Evolutionary conservation across 257 asterid genomes (phyloP).

Genomic region (Nicotiana paniculata): DNA sequence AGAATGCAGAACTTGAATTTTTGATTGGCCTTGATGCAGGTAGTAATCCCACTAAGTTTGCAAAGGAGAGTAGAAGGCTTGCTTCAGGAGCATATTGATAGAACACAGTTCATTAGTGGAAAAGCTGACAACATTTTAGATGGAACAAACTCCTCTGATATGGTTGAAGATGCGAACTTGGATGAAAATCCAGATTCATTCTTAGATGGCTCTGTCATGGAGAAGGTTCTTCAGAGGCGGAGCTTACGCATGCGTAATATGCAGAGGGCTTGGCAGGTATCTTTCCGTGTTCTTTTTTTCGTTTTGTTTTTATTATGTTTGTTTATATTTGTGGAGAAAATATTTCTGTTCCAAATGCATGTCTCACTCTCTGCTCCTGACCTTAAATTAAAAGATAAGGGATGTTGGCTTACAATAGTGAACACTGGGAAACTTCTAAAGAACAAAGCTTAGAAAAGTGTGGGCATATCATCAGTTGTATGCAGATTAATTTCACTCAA

Average conservation of each 20-base stretch:
- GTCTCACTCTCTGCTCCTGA: background rate
- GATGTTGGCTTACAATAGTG: background rate
- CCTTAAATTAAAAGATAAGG: background rate
- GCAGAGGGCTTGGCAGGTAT: constrained; percentile 98
- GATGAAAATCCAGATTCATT: constrained; percentile 55
- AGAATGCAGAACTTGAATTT: constrained; percentile 4
- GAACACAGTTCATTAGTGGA: constrained; percentile 45
- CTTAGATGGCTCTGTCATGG: constrained; percentile 91
- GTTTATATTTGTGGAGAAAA: background rate
- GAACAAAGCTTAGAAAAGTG: background rate
- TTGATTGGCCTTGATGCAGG: constrained; percentile 43
- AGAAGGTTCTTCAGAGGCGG: constrained; percentile 90
- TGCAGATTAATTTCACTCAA: too few relatives aligned
- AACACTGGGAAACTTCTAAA: background rate
- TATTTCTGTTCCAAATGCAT: background rate
- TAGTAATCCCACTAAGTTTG: constrained; percentile 86
- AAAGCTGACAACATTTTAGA: constrained; percentile 23
- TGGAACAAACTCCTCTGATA: constrained; percentile 26
- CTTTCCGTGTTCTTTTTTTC: background rate
- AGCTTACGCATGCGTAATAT: constrained; percentile 93
- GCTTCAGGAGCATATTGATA: constrained; percentile 96
- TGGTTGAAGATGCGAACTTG: constrained; percentile 34
- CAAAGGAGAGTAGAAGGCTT: constrained; percentile 95
- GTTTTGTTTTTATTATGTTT: background rate
- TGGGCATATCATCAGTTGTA: too few relatives aligned